A percentile compares a stretch with the other conserved stretches of the same genome.
Conservation (phyloP, 306 rosid genomes). For the Betula pendula region DNA sequence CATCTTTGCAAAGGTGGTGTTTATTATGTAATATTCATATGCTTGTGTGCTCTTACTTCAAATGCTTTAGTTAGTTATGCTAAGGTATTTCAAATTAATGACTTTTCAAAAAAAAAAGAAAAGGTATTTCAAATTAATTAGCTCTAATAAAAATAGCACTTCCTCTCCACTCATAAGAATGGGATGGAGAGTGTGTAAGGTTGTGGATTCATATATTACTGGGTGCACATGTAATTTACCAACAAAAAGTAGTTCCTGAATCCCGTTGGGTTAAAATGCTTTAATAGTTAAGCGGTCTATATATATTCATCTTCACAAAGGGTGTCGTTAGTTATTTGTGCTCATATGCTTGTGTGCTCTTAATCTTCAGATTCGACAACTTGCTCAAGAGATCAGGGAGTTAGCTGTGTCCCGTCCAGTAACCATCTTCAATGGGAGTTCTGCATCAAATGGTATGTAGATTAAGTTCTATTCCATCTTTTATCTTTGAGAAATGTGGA, state of each 20-base stretch:
- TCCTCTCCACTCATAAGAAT: background rate
- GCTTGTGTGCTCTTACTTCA: too few relatives aligned
- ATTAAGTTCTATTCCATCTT: constrained; percentile 18
- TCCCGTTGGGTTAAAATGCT: background rate
- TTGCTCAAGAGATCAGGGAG: constrained; percentile 78
- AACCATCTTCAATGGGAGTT: constrained; percentile 53
- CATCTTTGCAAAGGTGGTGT: too few relatives aligned
- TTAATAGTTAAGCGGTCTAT: background rate
- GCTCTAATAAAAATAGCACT: background rate
- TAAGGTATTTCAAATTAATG: too few relatives aligned
- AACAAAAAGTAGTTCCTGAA: background rate
- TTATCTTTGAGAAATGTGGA: background rate
- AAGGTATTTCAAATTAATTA: too few relatives aligned
- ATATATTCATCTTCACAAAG: background rate
- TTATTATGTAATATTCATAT: too few relatives aligned
- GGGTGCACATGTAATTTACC: background rate
- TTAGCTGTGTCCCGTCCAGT: constrained; percentile 61
- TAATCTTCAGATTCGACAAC: constrained; percentile 61
- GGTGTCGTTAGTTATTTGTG: constrained; percentile 2
- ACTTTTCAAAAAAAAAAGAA: too few relatives aligned
- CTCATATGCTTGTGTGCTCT: background rate
- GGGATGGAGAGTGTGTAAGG: background rate
- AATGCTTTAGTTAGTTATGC: too few relatives aligned
- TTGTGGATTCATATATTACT: background rate
- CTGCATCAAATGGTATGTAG: constrained; percentile 54